Evolutionary conservation across 2,329 filamentous ascomycete genomes (phyloP), one percentile per base, ranked within the genome.

Genomic region (Coniochaeta hoffmannii): DNA sequence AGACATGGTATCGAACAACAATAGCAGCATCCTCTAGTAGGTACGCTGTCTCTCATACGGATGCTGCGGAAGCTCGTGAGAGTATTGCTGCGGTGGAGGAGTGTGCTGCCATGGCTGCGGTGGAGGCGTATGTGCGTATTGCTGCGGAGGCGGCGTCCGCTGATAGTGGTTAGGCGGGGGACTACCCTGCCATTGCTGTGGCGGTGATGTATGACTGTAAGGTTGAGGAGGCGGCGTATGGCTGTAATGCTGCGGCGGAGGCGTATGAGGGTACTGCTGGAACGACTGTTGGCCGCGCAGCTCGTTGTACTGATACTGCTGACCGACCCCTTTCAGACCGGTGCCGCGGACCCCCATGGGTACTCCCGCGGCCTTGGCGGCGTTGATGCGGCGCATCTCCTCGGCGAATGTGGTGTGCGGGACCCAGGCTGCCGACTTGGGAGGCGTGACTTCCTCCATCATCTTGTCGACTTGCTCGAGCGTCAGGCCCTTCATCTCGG

Each of bases 391-490:
- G 31, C 53, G 63, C 63, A 65, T 64, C 57, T 64, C 60, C 41
- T 61, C 56, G 14, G 63, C 64, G 57, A 64, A 65, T 31, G 64
- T 65, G 1, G 55, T 61, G 28, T 58, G 62, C 1, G 64, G 61
- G 53, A 36, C 57, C 64, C 64, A 65, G 3, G 32, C 46, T 8
- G 41, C 57, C 35, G 62, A 64, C 55, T 56, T 54, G 19, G 63
- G 56, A 38, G 65, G 61, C 44, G 58, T 60, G 14, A 60, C 60
- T 57, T 64, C 60, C 59, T 65, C 63, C 61, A 67, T 63, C 60
- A 68, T 65, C 54, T 57, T 60, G 51, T 66, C 64, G 49, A 67
- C 63, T 55, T 67, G 64, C 60, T 66, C 64, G 6, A 66, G 62
- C 28, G 63, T 64, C 15, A 65, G 56, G 17, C 65, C 64, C 61